Evolutionary conservation across 768 basidiomycete genomes (phyloP), one percentile per base, ranked within the genome.

Genomic region (Tephrocybe sp.): DNA sequence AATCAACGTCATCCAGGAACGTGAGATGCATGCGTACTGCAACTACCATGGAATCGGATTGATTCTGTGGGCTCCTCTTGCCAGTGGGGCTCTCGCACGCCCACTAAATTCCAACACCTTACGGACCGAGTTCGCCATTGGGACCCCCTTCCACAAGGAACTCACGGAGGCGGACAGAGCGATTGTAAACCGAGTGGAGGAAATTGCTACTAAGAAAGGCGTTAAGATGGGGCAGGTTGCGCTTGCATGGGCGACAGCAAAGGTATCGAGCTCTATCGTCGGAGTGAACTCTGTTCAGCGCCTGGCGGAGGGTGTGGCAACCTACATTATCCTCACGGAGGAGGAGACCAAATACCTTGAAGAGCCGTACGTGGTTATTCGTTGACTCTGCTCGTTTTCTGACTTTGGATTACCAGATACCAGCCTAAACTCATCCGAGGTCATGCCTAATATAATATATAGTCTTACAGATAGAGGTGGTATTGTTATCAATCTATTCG

Each of bases 11-110:
- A 56, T 4, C 5, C 28, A 77, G 78, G 77, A 79, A 48, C 65
- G 70, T 1, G 75, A 76, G 51, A 73, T 76, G 75, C 59, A 70
- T 17, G 60, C 67, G 3, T 78, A 76, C 60, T 78, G 75, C 59
- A 67, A 72, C 18, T 69, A 67, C 51, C 71, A 75, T 30, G 81
- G 81, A 21, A 77, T 83, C 26, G 79, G 79, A 0, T 60, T 76
- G 23, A 79, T 84, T 26, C 78, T 81, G 0, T 81, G 77, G 73
- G 63, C 70, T 0, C 77, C 80, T 1, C 69, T 84, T 14, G 53
- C 56, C 3, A 53, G 50, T 5, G 78, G 78, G 3, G 32, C 58
- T 24, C 72, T 79, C 5, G 67, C 73, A 0, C 70, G 74, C 2
- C 75, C 74, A 0, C 2, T 70, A 0, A 43, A 52, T 17, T 65